phyloP scores from a whole-genome alignment of 441 rosid species.

The Populus hybrid region DNA sequence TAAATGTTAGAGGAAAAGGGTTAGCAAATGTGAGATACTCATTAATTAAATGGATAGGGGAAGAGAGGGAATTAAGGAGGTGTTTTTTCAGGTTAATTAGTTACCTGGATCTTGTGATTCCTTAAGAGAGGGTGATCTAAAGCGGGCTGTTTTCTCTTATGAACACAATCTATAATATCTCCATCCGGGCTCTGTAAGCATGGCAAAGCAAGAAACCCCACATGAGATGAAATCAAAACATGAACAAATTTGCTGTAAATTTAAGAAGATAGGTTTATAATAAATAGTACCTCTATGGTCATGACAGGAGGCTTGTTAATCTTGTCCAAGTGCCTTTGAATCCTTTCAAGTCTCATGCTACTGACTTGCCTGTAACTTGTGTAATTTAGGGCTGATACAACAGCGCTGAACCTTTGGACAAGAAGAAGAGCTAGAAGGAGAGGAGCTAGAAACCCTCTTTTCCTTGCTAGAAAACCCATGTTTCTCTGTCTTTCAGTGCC shows the following conservation, averaged over 20 bases:
- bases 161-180: constrained; percentile 87
- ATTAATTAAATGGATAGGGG: constrained; percentile 1
- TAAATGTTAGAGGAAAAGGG: background rate
- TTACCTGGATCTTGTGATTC: constrained; percentile 95
- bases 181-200: constrained; percentile 88
- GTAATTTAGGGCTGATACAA: constrained; percentile 40
- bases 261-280: background rate
- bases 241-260: background rate
- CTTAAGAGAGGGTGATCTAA: constrained; percentile 89
- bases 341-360: constrained; percentile 70
- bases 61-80: background rate
- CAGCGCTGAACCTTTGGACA: constrained; percentile 14
- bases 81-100: background rate
- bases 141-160: constrained; percentile 81
- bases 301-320: constrained; percentile 76
- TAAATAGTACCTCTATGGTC: constrained; percentile 67
- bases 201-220: background rate
- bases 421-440: constrained; percentile 24
- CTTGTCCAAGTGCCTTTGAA: constrained; percentile 74
- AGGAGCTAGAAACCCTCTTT: constrained; percentile 18
- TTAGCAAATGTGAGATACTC: background rate
- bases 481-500: constrained; percentile 40
- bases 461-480: constrained; percentile 31
- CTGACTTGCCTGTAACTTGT: constrained; percentile 54
- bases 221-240: background rate